phyloP scores from a whole-genome alignment of 345 rosid species.

The Salix viminalis region DNA sequence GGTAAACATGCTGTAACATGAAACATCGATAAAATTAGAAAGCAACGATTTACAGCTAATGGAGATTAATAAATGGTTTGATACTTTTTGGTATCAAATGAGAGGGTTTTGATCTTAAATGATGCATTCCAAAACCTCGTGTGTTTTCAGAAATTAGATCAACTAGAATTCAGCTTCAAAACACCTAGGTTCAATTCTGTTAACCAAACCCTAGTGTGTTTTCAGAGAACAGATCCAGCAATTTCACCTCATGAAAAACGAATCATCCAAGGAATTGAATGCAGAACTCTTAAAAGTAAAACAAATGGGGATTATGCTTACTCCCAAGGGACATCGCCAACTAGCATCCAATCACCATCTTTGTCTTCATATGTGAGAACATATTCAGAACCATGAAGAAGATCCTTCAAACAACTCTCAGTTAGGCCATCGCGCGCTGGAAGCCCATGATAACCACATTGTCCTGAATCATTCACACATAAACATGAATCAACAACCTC shows the following conservation, averaged over 20 bases:
- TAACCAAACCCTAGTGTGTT: not conserved
- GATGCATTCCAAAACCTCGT: not conserved
- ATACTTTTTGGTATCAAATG: not conserved
- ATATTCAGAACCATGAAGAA: slow-evolving; percentile 39
- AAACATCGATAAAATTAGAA: not conserved
- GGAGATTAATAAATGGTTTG: not conserved
- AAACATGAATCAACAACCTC: slow-evolving; percentile 4
- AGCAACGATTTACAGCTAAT: not conserved
- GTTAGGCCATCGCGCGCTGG: slow-evolving; percentile 36
- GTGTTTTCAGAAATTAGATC: not conserved
- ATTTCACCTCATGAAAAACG: not conserved
- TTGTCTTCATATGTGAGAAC: slow-evolving; percentile 33
- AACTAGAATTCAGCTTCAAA: not conserved
- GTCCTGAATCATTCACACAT: slow-evolving; percentile 31
- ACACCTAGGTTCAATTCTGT: not conserved
- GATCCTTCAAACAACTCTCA: slow-evolving; percentile 38
- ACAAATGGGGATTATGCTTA: slow-evolving; percentile 12
- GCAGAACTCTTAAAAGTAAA: not conserved
- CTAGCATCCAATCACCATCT: slow-evolving; percentile 34
- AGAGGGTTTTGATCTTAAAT: not conserved
- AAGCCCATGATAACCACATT: slow-evolving; percentile 42
- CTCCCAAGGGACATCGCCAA: slow-evolving; percentile 36
- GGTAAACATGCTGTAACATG: slow-evolving; percentile 24
- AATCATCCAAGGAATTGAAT: not conserved
- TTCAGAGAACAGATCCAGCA: not conserved